phyloP scores from a whole-genome alignment of 192 early-diverging fungal genomes.

The Coemansia umbellata region DNA sequence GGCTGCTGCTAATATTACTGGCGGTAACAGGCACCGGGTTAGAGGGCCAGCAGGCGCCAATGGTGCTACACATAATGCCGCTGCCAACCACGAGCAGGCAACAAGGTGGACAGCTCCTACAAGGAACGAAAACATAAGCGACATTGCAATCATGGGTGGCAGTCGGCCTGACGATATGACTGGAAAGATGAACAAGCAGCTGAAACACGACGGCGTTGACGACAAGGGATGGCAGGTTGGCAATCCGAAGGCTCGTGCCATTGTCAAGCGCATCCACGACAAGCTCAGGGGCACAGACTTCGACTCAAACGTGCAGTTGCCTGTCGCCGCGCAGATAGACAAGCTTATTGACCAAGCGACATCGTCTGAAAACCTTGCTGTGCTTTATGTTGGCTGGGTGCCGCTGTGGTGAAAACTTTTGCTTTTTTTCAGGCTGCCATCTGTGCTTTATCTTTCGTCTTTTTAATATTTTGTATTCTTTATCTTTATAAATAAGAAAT shows the following conservation, averaged over 20 bases:
- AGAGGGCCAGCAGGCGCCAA: not conserved
- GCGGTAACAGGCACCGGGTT: not conserved
- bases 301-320: slow-evolving; percentile 70
- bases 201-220: slow-evolving; percentile 22
- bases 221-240: slow-evolving; percentile 36
- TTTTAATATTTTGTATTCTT: no score
- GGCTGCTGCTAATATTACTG: not conserved
- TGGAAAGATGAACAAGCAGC: not conserved
- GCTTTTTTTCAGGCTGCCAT: not conserved
- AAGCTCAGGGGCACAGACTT: slow-evolving; percentile 97
- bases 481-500: not conserved
- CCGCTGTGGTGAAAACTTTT: slow-evolving; percentile 37
- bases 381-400: slow-evolving; percentile 36
- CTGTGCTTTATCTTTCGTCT: no score
- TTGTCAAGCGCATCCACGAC: slow-evolving; percentile 91
- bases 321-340: slow-evolving; percentile 86
- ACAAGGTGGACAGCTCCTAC: slow-evolving; percentile 4
- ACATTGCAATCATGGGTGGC: slow-evolving; percentile 9
- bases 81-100: not conserved
- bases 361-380: slow-evolving; percentile 79
- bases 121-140: not conserved
- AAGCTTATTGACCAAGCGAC: slow-evolving; percentile 89
- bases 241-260: slow-evolving; percentile 79
- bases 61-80: not conserved
- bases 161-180: slow-evolving; percentile 15